Conservation (phyloP, 352 stramenopile species). For the Pythium aphanidermatum region DNA sequence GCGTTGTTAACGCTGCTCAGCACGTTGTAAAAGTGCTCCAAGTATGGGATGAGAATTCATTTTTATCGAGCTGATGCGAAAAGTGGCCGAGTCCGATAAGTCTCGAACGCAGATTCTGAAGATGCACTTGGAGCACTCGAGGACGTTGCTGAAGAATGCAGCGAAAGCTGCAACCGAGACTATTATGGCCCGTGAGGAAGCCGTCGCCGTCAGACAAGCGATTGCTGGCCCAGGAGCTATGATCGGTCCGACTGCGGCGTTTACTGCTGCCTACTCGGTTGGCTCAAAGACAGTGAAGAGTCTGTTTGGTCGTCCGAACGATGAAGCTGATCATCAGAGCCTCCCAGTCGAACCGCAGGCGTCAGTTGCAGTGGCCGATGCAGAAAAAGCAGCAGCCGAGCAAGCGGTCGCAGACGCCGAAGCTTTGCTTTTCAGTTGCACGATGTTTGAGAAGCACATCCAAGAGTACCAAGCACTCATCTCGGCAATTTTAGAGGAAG, state of each 20-base stretch:
- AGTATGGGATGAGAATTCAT: conserved; percentile 54
- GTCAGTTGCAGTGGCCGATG: too few relatives aligned
- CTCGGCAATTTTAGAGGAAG: conserved; percentile 23
- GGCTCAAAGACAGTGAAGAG: conserved; percentile 70
- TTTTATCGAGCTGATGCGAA: conserved; percentile 67
- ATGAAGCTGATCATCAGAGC: not conserved
- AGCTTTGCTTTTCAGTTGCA: conserved; percentile 51
- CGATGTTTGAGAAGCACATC: conserved; percentile 68
- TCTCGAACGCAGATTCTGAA: conserved; percentile 47
- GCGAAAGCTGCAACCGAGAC: conserved; percentile 39
- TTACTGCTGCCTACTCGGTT: conserved; percentile 67
- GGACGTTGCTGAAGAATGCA: conserved; percentile 34
- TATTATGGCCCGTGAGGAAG: conserved; percentile 63
- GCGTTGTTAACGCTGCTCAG: conserved; percentile 43
- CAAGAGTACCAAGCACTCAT: conserved; percentile 33
- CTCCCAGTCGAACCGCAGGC: not conserved
- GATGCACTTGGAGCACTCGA: conserved; percentile 59
- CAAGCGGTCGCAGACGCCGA: conserved; percentile 30
- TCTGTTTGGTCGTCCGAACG: conserved; percentile 33
- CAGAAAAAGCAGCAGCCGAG: not conserved
- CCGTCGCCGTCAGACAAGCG: conserved; percentile 56
- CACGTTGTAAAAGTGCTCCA: conserved; percentile 32
- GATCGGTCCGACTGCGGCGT: conserved; percentile 62
- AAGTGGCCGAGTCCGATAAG: conserved; percentile 45
- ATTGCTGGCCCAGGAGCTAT: conserved; percentile 57